Evolutionary conservation across 2,329 filamentous ascomycete species (phyloP).

Genomic region (Ophiostoma triangulosporum): DNA sequence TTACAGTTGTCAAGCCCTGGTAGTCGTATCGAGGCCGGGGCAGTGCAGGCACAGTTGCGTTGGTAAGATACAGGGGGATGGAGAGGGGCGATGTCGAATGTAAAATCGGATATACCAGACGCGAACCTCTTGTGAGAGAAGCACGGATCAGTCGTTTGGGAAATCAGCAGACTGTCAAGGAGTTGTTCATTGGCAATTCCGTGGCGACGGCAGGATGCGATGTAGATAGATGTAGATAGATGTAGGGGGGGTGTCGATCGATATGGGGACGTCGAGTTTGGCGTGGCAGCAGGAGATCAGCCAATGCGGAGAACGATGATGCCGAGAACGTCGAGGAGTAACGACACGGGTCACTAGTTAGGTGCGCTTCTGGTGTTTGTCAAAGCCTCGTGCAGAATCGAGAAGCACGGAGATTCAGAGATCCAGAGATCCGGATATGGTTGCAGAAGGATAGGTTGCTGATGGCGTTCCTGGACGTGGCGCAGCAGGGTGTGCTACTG

Average conservation of each 20-base stretch:
- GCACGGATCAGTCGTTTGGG: neutral
- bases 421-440: neutral
- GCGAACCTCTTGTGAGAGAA: neutral
- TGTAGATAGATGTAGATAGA: too few relatives aligned
- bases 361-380: too few relatives aligned
- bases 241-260: neutral
- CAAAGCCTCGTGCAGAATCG: neutral
- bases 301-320: neutral
- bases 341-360: too few relatives aligned
- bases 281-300: neutral
- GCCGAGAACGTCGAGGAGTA: neutral
- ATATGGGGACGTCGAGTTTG: neutral
- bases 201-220: neutral
- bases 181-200: constrained; percentile 1
- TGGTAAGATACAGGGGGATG: neutral
- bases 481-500: neutral
- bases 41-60: constrained; percentile 1
- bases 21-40: neutral
- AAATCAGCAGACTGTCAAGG: neutral
- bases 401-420: neutral
- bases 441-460: neutral
- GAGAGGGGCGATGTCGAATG: neutral
- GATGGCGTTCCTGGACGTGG: neutral
- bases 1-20: neutral
- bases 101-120: neutral